Evolutionary conservation across 352 stramenopile species (phyloP), one percentile per base, ranked within the genome.

Genomic region (Phytophthora ramorum): DNA sequence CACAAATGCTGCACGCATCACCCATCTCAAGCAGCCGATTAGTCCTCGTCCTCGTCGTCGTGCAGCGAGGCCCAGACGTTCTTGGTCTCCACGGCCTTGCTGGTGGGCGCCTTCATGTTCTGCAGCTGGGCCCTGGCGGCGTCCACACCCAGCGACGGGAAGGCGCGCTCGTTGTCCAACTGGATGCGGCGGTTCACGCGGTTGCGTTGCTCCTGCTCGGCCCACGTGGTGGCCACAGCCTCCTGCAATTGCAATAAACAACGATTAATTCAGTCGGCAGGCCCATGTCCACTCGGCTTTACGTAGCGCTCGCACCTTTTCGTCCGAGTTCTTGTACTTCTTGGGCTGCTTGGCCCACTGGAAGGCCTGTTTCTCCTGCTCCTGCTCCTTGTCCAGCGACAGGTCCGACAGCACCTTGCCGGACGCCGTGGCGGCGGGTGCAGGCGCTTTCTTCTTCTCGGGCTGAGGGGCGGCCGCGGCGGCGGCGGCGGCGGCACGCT

Each of bases 301-400:
- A 24, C 22, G 22, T 24, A 3, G 3, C 22, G 26, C 7, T 8
- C 30, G 7, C 32, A 86, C 75, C 65, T 78, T 73, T 8, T 84
- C 80, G 37, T 68, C 58, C 45, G 60, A 5, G 37, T 88, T 83
- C 66, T 91, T 94, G 76, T 92, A 92, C 71, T 94, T 94, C 58
- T 94, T 94, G 22, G 81, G 85, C 73, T 94, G 83, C 70, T 94
- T 94, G 45, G 85, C 80, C 83, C 85, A 94, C 60, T 91, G 83
- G 66, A 92, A 93, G 4, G 77, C 40, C 20, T 61, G 7, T 56
- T 87, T 83, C 35, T 88, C 76, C 24, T 81, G 57, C 45, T 74
- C 63, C 3, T 75, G 63, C 2, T 87, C 73, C 69, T 90, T 90
- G 55, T 67, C 77, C 26, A 92, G 52, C 44, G 71, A 79, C 43